Base-by-base conservation (phyloP, 2,329 filamentous ascomycete genomes). In the Fusarium graminum region DNA sequence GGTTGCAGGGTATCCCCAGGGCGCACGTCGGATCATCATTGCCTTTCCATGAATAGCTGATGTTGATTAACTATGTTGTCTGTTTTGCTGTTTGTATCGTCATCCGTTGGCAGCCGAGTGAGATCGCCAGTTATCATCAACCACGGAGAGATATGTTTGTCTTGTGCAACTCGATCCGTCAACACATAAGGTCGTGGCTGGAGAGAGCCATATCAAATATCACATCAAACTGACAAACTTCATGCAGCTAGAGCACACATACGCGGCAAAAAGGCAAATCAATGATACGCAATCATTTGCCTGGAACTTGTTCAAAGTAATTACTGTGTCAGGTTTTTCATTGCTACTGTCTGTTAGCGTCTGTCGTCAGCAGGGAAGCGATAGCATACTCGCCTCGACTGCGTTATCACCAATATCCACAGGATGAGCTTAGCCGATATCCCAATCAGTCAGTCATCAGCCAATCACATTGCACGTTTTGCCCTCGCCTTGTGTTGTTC, bases 271-370 rank as follows among this genome's bases (percentile, higher is more conserved):
- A 52, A 38, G 19, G 22, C 4, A 19, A 38, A 51, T 46, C 53
- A 61, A 25, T 13, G 54, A 39, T 22, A 60, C 47, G 26, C 41
- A 61, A 59, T 44, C 46, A 19, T 62, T 30, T 59, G 32, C 39
- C 44, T 59, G 14, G 19, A 17, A 63, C 41, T 40, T 26, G n/a
- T 65, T 14, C 26, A 13, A 36, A 39, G 16, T 14, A 30, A 59
- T 63, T 42, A 67, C 59, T 44, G 59, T 64, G 59, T 32, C 49
- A 41, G 32, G 40, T 51, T 32, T 36, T 26, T 8, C 11, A 7
- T 34, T 52, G 26, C 44, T 42, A 67, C 63, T 67, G 53, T 67
- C 58, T 28, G 16, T 40, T 66, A 66, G 63, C 46, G 63, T 64
- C 58, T 45, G 50, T 66, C 47, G 53, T 63, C 58, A 63, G 58